A percentile compares a stretch with the other conserved stretches of the same genome.
These are phyloP conservation scores for Sanghuangporus weigelae DNA, from an alignment of 1,284 basidiomycete species.

Conservation along the genomic window DNA sequence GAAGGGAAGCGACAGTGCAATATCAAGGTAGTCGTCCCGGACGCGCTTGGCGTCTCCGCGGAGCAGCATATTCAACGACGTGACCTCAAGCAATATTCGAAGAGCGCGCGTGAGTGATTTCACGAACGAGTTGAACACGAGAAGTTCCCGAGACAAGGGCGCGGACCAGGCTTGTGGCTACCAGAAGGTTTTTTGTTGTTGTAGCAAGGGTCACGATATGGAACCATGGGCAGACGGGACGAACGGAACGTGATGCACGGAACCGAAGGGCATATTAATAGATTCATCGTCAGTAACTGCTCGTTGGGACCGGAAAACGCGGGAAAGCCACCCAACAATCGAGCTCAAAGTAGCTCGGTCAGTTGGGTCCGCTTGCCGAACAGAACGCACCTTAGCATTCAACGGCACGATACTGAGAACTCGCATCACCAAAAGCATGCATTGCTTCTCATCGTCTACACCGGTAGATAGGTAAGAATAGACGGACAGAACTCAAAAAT, in stretches of 20 bases:
- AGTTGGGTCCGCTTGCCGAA: neutral
- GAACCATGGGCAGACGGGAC: neutral
- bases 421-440: conserved; percentile 94
- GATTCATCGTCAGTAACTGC: neutral
- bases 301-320: neutral
- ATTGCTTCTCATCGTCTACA: conserved; percentile 82
- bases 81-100: conserved; percentile 87
- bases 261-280: conserved; percentile 1
- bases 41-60: conserved; percentile 80
- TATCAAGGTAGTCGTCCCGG: conserved; percentile 90
- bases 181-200: neutral
- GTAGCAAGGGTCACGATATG: neutral
- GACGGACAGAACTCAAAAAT: conserved; percentile 17
- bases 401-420: conserved; percentile 91
- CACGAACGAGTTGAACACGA: conserved; percentile 98
- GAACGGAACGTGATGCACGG: conserved; percentile 1
- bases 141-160: conserved; percentile 89
- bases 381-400: conserved; percentile 74
- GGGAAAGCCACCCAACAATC: neutral
- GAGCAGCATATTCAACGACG: conserved; percentile 88
- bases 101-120: conserved; percentile 86
- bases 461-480: neutral
- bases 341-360: neutral
- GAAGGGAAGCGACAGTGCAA: conserved; percentile 88
- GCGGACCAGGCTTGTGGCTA: conserved; percentile 88